Base-by-base conservation (phyloP, 805 yeast species). In the Candida berthetii region DNA sequence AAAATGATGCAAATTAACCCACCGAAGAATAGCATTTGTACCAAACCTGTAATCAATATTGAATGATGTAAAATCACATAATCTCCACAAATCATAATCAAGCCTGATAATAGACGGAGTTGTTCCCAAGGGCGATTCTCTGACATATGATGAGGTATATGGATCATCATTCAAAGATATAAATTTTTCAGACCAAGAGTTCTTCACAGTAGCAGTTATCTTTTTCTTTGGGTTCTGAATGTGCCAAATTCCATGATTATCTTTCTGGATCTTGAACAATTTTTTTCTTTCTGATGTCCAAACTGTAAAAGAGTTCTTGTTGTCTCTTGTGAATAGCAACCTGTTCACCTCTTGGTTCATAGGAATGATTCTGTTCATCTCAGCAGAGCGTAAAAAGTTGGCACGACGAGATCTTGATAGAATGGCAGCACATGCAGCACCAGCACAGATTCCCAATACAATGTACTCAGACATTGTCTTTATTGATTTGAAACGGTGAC, bases 1-100 rank as follows among this genome's bases (percentile, higher is more conserved):
- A 28, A 55, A 37, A 31, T 52, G 47, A 15, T 42, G 35, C 28
- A 48, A 27, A 2, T 53, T 53, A 28, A 47, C 48, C 60, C 60
- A 55, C 22, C 50, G 45, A 18, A 55, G 32, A 2, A 38, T 16
- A 4, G 40, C 36, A 18, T 39, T 41, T 5, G 52, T 41, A 2
- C 57, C 57, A 37, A 45, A 50, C 3, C 49, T 33, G 36, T 44
- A 54, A 16, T 46, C 43, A 11, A 50, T 16, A 36, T 38, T 14
- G 14, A 19, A 7, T 18, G 39, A 31, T 22, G 27, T 18, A 18
- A 25, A 18, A 19, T 22, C 36, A 11, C 18, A 19, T 14, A 10
- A 20, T n/a, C 15, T 28, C 27, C 28, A 20, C 15, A 35, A 24
- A 13, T 20, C 15, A 16, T 10, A 20, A 7, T 35, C 37, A 13